Evolutionary conservation across 306 rosid genomes (phyloP).

Genomic region (Lotus japonicus): DNA sequence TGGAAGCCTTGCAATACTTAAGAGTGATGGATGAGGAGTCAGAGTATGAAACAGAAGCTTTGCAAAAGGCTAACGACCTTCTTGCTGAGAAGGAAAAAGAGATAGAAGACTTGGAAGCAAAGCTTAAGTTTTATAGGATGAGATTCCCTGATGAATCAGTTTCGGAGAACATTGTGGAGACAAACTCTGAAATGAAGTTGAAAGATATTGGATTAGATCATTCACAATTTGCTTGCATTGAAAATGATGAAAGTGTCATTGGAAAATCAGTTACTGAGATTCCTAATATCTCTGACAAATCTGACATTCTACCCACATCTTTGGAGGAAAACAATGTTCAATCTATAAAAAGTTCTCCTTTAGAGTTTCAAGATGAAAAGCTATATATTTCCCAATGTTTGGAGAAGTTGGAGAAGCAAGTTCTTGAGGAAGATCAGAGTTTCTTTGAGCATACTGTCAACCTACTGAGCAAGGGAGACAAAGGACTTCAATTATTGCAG

Average conservation of each 20-base stretch:
- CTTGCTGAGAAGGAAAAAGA: conserved; percentile 71
- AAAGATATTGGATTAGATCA: conserved; percentile 72
- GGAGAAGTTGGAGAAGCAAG: conserved; percentile 67
- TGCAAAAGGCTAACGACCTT: conserved; percentile 57
- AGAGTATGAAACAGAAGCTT: conserved; percentile 67
- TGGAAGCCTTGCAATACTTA: conserved; percentile 82
- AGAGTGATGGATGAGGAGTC: conserved; percentile 83
- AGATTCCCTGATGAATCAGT: conserved; percentile 46
- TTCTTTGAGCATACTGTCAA: conserved; percentile 59
- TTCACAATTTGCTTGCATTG: conserved; percentile 29
- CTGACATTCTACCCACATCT: conserved; percentile 15
- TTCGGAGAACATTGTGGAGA: conserved; percentile 30
- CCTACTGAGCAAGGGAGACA: conserved; percentile 46
- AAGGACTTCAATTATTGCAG: conserved; percentile 60
- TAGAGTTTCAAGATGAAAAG: conserved; percentile 60
- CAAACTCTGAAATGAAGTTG: conserved; percentile 45
- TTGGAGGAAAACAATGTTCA: conserved; percentile 23
- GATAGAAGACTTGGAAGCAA: conserved; percentile 56
- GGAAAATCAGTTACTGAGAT: conserved; percentile 25
- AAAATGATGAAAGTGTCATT: conserved; percentile 22
- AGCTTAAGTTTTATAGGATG: conserved; percentile 49
- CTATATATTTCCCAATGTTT: conserved; percentile 41
- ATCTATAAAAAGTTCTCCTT: conserved; percentile 22
- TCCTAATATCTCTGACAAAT: conserved; percentile 24
- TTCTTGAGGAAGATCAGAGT: conserved; percentile 54